Base-by-base conservation (phyloP, 176 grass and related monocot genomes). In the Rhynchospora breviuscula region DNA sequence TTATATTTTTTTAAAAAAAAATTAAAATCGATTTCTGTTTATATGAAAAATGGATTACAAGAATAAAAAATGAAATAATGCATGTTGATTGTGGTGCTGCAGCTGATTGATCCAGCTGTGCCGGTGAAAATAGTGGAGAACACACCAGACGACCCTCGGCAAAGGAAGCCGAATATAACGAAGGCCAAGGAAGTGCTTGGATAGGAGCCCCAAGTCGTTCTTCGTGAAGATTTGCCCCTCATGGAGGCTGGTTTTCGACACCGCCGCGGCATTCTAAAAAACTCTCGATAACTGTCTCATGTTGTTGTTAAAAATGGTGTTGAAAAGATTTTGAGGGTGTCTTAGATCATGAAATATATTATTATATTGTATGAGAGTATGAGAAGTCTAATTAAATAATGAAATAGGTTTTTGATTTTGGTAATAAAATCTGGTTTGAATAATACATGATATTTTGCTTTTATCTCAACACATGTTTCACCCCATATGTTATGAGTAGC, bases 101-200 rank as follows among this genome's bases (percentile, higher is more conserved):
- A 94, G 87, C 87, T 87, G 43, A 92, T 97, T 35, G 94, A 97
- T 59, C 86, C 94, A 15, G 84, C 84, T 73, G 88, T 90, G 10
- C 88, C 86, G 29, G 90, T 97, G 43, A 92, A 94, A 63, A 23
- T 54, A 29, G 74, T 78, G n/a, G 74, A 78, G 8, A 97, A 97
- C 7, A 97, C 94, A 13, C 90, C 90, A 67, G 94, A 97, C 65
- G 94, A 97, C 71, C 94, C 94, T 44, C 90, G 91, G 78, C 93
- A 84, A 88, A 89, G 94, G 78, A 97, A 97, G 73, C 94, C 94
- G 12, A 90, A 97, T 84, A 94, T 97, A 81, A 90, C 91, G 49
- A 91, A 91, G 86, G 91, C 94, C 26, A 97, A 94, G 85, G 15
- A 89, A 72, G 31, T 97, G 67, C 86, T 97, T 58, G 85, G 67